These are phyloP conservation scores for Globisporangium middletonii DNA, from an alignment of 352 stramenopile species.

Conservation along the genomic window DNA sequence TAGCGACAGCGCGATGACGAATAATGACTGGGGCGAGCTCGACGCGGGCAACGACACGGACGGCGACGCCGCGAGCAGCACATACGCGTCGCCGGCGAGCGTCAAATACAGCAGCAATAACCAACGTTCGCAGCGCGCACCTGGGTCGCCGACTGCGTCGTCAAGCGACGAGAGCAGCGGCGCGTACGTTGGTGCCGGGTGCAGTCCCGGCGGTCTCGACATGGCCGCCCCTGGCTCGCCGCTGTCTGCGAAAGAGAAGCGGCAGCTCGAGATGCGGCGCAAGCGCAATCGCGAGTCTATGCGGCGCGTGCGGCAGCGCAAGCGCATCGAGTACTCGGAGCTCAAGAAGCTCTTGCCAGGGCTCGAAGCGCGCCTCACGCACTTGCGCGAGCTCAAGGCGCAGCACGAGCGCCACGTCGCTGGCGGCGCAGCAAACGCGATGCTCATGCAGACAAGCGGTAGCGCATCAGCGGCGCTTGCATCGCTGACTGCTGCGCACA, in stretches of 20 bases:
- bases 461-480: not conserved
- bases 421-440: not conserved
- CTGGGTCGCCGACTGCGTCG: conserved; percentile 5
- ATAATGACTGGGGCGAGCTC: too few species aligned
- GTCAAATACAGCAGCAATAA: not conserved
- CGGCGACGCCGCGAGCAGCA: not conserved
- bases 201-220: not conserved
- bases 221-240: conserved; percentile 1
- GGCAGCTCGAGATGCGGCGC: conserved; percentile 18
- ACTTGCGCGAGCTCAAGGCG: conserved; percentile 1
- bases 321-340: conserved; percentile 11
- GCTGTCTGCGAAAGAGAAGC: conserved; percentile 9
- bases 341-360: conserved; percentile 7
- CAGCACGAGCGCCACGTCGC: conserved; percentile 2
- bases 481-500: too few species aligned
- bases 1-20: not conserved
- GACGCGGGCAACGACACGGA: not conserved
- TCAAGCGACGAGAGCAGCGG: conserved; percentile 6
- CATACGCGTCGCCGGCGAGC: conserved; percentile 1
- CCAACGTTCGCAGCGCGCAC: not conserved
- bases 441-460: not conserved
- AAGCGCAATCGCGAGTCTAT: conserved; percentile 30
- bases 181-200: not conserved
- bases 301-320: conserved; percentile 19
- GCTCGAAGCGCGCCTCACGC: conserved; percentile 2